Base-by-base conservation (phyloP, 768 basidiomycete genomes). In the Floccularia luteovirens region DNA sequence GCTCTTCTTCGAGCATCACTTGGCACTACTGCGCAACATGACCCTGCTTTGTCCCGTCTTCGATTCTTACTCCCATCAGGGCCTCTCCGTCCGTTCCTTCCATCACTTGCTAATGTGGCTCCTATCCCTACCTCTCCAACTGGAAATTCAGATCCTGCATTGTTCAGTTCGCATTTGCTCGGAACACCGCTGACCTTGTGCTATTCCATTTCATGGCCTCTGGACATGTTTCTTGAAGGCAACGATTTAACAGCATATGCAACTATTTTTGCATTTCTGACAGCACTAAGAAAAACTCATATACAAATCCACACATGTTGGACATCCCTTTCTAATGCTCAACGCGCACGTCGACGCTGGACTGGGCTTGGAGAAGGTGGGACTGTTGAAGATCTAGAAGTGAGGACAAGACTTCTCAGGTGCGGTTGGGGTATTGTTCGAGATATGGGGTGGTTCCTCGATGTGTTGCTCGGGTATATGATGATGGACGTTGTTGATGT, bases 371-470 rank as follows among this genome's bases (percentile, higher is more conserved):
- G 83, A 3, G 91, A 92, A 55, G 91, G 91, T 6, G 90, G 90
- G 2, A 88, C 83, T 3, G 63, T 56, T 0, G 83, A 82, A 48
- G 88, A 89, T 48, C 61, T 78, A 27, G 72, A 79, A 31, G 70
- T 69, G 8, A 74, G 88, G 27, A 71, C 74, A 43, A 67, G 67
- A 37, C 69, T 90, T 14, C 64, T 89, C 42, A 70, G 90, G 43
- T 82, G 79, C 44, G 82, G 84, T 1, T 96, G 91, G 91, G 89
- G 88, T 1, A 74, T 84, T 22, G 82, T 91, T 5, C 64, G 89
- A 51, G 79, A 85, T 52, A 91, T 93, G 90, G 75, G 79, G 30
- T 93, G 90, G 89, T 93, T 92, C 54, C 64, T 94, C 42, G 90
- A 92, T 55, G 80, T 79, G 20, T 53, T 96, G 2, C 62, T 88